phyloP scores from a whole-genome alignment of 1,139 yeast species.

The Pichia sorboxylosa region DNA sequence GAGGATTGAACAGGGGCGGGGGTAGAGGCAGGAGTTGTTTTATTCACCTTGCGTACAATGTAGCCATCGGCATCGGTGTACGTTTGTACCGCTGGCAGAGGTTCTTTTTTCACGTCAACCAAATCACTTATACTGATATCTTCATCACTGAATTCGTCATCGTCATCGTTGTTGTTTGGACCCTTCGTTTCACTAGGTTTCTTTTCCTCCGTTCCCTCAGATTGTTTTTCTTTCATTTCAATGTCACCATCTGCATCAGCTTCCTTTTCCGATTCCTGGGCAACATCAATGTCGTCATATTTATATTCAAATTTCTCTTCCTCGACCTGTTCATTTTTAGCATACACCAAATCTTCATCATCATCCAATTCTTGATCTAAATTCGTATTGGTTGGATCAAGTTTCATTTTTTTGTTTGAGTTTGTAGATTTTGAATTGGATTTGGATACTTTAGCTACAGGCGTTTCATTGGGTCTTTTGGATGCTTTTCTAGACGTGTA shows the following conservation, averaged over 20 bases:
- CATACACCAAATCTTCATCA: slow-evolving; percentile 7
- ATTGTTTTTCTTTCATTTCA: not conserved
- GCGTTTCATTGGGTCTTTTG: not conserved
- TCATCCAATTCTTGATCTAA: slow-evolving; percentile 9
- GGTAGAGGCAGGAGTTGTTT: not conserved
- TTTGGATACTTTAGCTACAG: not conserved
- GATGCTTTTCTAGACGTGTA: slow-evolving; percentile 7
- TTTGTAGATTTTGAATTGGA: too few relatives aligned
- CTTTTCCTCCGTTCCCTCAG: not conserved
- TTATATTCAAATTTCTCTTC: slow-evolving; percentile 1
- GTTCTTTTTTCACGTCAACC: not conserved
- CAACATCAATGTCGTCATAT: slow-evolving; percentile 9
- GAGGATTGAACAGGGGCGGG: not conserved
- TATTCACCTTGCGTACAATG: not conserved
- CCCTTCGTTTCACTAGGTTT: not conserved
- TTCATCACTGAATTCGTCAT: not conserved
- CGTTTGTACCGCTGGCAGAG: not conserved
- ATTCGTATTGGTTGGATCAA: slow-evolving; percentile 16
- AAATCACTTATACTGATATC: too few relatives aligned
- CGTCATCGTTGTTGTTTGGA: not conserved
- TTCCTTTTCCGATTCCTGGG: slow-evolving; percentile 1
- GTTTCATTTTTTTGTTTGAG: slow-evolving; percentile 11
- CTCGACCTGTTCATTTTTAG: slow-evolving; percentile 1
- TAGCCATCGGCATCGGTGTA: not conserved
- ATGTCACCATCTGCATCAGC: not conserved